Evolutionary conservation across 2,329 filamentous ascomycete species (phyloP), one percentile per base, ranked within the genome.

Genomic region (Coniella lustricola): DNA sequence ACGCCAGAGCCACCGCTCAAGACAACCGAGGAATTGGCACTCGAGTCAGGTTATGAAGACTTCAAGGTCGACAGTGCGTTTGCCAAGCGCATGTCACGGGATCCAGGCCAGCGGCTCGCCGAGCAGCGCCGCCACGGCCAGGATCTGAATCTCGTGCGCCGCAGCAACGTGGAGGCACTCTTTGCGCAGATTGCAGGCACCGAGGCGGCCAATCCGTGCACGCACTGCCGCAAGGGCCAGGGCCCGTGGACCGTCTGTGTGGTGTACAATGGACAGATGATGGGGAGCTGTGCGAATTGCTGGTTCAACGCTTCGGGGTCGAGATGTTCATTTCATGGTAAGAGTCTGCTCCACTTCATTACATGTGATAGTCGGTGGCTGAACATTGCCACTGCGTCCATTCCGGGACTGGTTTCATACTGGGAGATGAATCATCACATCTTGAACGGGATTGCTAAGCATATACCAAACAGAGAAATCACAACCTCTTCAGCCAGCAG

Each of bases 301-400:
- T 81, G 78, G 77, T 81, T 77, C 61, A 82, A 82, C 49, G 77
- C 77, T 7, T 79, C 76, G 44, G 77, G 77, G 9, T 71, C 75
- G 9, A 65, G 77, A 44, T 82, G 78, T 52, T 80, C 76, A 13
- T 81, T 80, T 57, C 78, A 81, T 51, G 76, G 77, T 80, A 64
- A 54, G 73, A n/a, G 60, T 25, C 1, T 4, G 36, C 31, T 7
- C 33, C 13, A 14, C 14, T 18, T 1, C 18, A 29, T 29, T 29
- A 29, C 5, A 29, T 29, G 5, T 10, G 10, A 29, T 10, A 10
- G 25, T 10, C 10, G 5, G 25, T 29, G 25, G 25, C 25, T 10
- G 10, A 10, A 29, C 25, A 29, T 29, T 29, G 10, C 10, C 25
- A 10, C 25, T 29, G 25, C 25, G 25, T 10, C 25, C 25, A 5